phyloP scores from a whole-genome alignment of 108 stramenopile species.

The Pseudonitzschia multiseries region DNA sequence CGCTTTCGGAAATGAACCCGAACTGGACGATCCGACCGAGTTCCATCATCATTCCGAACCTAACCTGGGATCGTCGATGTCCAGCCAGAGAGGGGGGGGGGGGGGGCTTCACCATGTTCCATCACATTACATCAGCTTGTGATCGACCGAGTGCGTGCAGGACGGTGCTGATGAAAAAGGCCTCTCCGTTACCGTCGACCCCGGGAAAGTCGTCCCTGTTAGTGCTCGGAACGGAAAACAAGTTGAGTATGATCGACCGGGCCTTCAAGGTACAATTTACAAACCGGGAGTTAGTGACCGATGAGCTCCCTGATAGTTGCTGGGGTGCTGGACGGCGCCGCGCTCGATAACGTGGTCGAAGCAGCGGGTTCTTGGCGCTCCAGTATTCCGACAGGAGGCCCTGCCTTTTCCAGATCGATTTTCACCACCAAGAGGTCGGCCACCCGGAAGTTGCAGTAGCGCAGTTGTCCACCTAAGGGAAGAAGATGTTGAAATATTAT shows the following conservation, averaged over 20 bases:
- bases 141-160: conserved; percentile 31
- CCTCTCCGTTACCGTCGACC: conserved; percentile 24
- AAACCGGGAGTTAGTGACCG: conserved; percentile 32
- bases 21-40: conserved; percentile 30
- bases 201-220: conserved; percentile 31
- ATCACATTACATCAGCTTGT: conserved; percentile 39
- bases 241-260: conserved; percentile 27
- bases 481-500: conserved; percentile 21
- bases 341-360: conserved; percentile 25
- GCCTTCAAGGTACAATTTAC: conserved; percentile 32
- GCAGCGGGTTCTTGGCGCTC: conserved; percentile 10
- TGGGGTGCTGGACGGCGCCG: conserved; percentile 22
- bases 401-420: conserved; percentile 32
- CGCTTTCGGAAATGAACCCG: conserved; percentile 39
- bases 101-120: conserved; percentile 39
- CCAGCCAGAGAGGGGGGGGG: conserved; percentile 33
- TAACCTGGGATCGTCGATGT: conserved; percentile 24
- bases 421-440: conserved; percentile 34
- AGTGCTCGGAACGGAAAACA: conserved; percentile 33
- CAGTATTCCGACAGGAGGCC: conserved; percentile 25
- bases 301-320: conserved; percentile 32
- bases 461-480: conserved; percentile 32
- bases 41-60: conserved; percentile 42
- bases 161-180: conserved; percentile 36
- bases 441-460: conserved; percentile 12